Evolutionary conservation across 1,284 basidiomycete genomes (phyloP).

Genomic region (Hemileia vastatrix): DNA sequence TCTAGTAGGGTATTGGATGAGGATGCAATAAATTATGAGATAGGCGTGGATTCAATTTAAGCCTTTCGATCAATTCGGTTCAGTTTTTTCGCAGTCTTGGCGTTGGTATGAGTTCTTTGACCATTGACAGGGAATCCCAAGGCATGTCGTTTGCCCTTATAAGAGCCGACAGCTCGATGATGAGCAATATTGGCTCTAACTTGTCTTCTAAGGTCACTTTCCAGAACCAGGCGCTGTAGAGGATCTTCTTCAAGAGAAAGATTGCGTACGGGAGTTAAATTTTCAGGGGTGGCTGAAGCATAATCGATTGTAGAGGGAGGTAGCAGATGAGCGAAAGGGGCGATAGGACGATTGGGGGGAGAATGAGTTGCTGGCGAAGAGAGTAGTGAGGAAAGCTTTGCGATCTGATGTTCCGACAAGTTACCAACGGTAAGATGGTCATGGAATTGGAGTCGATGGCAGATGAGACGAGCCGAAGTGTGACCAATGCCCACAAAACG

Average conservation of each 20-base stretch:
- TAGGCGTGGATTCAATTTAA: too few relatives aligned
- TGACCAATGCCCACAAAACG: constrained; percentile 73
- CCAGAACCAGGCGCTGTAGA: constrained; percentile 63
- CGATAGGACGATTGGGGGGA: constrained; percentile 44
- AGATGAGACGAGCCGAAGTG: constrained; percentile 63
- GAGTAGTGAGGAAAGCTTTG: constrained; percentile 72
- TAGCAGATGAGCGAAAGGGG: constrained; percentile 22
- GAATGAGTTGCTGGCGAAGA: constrained; percentile 66
- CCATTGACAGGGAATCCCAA: constrained; percentile 80
- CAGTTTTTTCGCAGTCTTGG: constrained; percentile 71
- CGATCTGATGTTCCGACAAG: constrained; percentile 68
- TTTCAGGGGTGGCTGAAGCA: constrained; percentile 24
- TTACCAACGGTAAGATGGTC: constrained; percentile 61
- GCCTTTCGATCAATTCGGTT: constrained; percentile 57
- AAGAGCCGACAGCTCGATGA: constrained; percentile 77
- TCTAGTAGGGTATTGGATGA: too few relatives aligned
- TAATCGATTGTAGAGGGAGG: constrained; percentile 28
- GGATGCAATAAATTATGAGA: too few relatives aligned
- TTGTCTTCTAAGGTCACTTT: constrained; percentile 66
- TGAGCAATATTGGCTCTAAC: constrained; percentile 79
- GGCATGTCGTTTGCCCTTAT: constrained; percentile 74
- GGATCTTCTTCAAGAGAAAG: constrained; percentile 48
- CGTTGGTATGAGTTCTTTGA: constrained; percentile 77
- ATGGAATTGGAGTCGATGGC: constrained; percentile 78
- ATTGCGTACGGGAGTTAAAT: constrained; percentile 21